phyloP scores from a whole-genome alignment of 2,329 filamentous ascomycete species.

The Lecanosticta acicola region DNA sequence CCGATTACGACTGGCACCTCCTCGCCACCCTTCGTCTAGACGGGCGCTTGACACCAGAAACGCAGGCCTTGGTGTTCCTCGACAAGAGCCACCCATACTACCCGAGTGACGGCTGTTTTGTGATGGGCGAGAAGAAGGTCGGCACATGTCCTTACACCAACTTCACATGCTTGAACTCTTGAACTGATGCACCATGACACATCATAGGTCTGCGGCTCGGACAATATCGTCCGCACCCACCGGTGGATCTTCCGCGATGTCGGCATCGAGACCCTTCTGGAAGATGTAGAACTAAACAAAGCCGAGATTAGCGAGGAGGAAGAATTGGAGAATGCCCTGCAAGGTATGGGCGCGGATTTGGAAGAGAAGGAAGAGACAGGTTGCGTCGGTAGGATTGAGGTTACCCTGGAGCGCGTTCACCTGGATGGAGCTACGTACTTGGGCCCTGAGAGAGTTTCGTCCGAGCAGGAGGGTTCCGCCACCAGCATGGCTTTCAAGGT shows the following conservation, averaged over 20 bases:
- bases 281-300: constrained; percentile 5
- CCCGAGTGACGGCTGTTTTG: not conserved
- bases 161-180: not conserved
- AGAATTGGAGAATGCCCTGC: constrained; percentile 2
- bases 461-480: not conserved
- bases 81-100: constrained; percentile 1
- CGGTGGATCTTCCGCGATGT: constrained; percentile 13
- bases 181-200: not conserved
- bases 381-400: constrained; percentile 8
- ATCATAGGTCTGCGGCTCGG: not conserved
- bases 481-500: no score
- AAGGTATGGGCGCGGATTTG: constrained; percentile 5
- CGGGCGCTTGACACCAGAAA: constrained; percentile 7
- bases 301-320: constrained; percentile 2
- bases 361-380: constrained; percentile 8
- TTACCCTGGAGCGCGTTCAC: constrained; percentile 10
- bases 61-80: constrained; percentile 9
- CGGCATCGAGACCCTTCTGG: constrained; percentile 11
- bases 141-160: not conserved
- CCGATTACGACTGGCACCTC: constrained; percentile 7
- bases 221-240: constrained; percentile 4
- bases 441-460: not conserved
- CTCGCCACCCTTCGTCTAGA: constrained; percentile 13
- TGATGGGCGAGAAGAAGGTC: not conserved
- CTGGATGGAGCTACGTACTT: not conserved